Conservation (phyloP, 495 filamentous ascomycete genomes). For the Penicilliopsis zonata region DNA sequence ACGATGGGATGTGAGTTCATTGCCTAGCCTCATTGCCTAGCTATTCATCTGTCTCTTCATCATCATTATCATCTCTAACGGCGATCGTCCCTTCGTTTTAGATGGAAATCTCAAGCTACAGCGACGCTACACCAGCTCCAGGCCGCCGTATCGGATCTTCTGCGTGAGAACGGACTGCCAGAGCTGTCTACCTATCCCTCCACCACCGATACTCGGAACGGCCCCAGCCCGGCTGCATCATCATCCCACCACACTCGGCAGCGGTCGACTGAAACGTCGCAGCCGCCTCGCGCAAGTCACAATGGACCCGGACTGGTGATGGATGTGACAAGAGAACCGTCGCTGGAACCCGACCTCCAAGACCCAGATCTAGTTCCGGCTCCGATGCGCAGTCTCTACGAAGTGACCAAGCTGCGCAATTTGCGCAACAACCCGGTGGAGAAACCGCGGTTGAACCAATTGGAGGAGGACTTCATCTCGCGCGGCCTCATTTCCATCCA, state of each 20-base stretch:
- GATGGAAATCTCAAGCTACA: slow-evolving; percentile 34
- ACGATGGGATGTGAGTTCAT: slow-evolving; percentile 33
- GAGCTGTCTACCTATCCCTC: slow-evolving; percentile 27
- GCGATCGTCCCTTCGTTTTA: slow-evolving; percentile 3
- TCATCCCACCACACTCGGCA: slow-evolving; percentile 17
- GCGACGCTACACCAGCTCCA: slow-evolving; percentile 31
- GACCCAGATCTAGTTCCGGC: slow-evolving; percentile 37
- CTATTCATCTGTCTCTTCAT: neutral
- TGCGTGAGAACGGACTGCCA: slow-evolving; percentile 25
- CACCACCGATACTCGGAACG: slow-evolving; percentile 18
- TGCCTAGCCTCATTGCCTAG: too few relatives aligned
- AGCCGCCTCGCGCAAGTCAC: slow-evolving; percentile 12
- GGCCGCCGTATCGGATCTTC: slow-evolving; percentile 30
- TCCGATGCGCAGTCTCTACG: slow-evolving; percentile 48
- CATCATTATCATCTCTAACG: neutral
- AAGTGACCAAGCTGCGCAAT: slow-evolving; percentile 45
- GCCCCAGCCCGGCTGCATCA: slow-evolving; percentile 19
- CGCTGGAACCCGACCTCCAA: slow-evolving; percentile 37
- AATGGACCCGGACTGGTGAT: slow-evolving; percentile 21
- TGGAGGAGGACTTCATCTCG: slow-evolving; percentile 41
- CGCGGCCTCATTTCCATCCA: slow-evolving; percentile 34
- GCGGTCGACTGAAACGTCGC: slow-evolving; percentile 17
- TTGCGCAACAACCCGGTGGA: slow-evolving; percentile 33
- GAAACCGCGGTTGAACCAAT: slow-evolving; percentile 30
- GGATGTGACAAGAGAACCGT: slow-evolving; percentile 38